Base-by-base conservation (phyloP, 345 rosid genomes). In the Brassica napus region DNA sequence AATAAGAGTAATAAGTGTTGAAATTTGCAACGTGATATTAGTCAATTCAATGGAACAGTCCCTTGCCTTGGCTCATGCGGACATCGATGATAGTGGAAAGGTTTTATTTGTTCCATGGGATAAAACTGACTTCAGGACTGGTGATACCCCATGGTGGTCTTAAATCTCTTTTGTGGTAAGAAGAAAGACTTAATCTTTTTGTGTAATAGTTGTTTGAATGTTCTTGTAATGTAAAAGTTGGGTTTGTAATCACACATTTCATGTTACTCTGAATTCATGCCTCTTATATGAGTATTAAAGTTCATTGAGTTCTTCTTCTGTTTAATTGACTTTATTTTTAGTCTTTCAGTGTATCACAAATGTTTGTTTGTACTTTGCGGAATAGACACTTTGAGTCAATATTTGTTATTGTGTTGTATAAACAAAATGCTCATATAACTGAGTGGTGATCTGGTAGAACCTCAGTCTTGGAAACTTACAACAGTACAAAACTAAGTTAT, bases 81-180 rank as follows among this genome's bases (percentile, higher is more conserved):
- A 92, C 26, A 1, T 91, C 9, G 93, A 82, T 59, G 91, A 92
- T 0, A 86, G 86, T 0, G 97, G 97, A 55, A 94, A 92, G 90
- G 98, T 94, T 69, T 58, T 94, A 7, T 92, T 94, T 44, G 91
- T 91, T 58, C 95, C 97, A 6, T 94, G 98, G 98, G 82, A 80
- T 3, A 97, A 92, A 82, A 91, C 98, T 26, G 98, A 94, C 86
- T 94, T 94, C 89, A 92, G 98, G 86, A 94, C 98, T 1, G 98
- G 98, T 16, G 98, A 94, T 0, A 88, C 81, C 55, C 98, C 96
- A 63, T 94, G 98, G 97, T 94, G 97, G 97, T 79, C 97, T 76
- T 92, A 83, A 83, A 32, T 49, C 39, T 47, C 39, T 73, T 28
- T 28, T 28, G 4, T 28, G 30, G 30, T 3, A 28, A 28, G 30